phyloP scores from a whole-genome alignment of 257 asterid genomes.

The Misopates orontium region DNA sequence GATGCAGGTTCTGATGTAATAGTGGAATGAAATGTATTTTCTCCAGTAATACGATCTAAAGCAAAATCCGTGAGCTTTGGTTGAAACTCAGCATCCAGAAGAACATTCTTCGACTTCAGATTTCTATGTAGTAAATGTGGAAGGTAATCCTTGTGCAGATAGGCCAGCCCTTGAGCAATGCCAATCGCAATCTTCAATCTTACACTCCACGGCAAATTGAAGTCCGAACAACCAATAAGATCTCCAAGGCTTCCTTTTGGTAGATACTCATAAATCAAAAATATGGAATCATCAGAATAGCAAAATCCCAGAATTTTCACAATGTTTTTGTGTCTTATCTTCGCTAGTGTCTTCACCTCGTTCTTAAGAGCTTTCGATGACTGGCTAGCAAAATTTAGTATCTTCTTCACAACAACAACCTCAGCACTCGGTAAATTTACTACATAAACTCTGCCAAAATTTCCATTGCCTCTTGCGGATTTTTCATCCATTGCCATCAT shows the following conservation, averaged over 20 bases:
- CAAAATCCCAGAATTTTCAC: constrained; percentile 79
- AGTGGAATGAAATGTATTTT: constrained; percentile 45
- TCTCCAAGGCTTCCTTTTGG: constrained; percentile 78
- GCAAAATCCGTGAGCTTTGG: constrained; percentile 80
- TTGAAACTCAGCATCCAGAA: constrained; percentile 67
- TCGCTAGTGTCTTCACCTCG: constrained; percentile 73
- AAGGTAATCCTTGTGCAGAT: constrained; percentile 73
- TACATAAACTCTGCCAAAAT: constrained; percentile 64
- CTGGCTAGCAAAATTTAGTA: constrained; percentile 45
- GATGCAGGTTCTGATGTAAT: constrained; percentile 51
- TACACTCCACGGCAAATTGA: constrained; percentile 56
- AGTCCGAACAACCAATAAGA: constrained; percentile 44
- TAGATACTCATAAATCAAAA: constrained; percentile 71
- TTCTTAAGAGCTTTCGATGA: constrained; percentile 59
- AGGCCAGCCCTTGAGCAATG: constrained; percentile 78
- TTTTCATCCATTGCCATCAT: constrained; percentile 65
- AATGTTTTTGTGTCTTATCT: constrained; percentile 74
- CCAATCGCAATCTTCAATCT: constrained; percentile 73
- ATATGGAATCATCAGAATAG: constrained; percentile 53
- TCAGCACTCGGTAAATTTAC: constrained; percentile 78
- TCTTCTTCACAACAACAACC: constrained; percentile 64
- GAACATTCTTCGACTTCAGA: constrained; percentile 65
- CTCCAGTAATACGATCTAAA: constrained; percentile 67
- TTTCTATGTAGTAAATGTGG: constrained; percentile 76
- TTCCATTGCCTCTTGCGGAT: constrained; percentile 56